Base-by-base conservation (phyloP, 2,329 filamentous ascomycete genomes). In the Venturiaceae sp. region DNA sequence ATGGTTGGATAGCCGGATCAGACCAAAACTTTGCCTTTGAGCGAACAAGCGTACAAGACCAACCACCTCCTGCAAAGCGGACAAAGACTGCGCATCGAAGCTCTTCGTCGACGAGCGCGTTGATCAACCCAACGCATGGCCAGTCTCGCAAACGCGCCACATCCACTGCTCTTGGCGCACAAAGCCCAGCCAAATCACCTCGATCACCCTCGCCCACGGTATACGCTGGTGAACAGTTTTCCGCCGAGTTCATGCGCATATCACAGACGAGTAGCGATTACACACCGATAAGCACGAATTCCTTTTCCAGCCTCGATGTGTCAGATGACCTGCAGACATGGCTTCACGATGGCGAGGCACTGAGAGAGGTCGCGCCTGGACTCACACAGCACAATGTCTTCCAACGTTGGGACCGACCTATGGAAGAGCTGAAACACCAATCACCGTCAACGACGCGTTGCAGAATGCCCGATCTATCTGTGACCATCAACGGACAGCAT, bases 151-250 rank as follows among this genome's bases (percentile, higher is more conserved):
- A 87, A 68, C 83, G 74, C 72, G 85, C 74, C 62, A 79, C 68
- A 70, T 85, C 76, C 66, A 80, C 71, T 65, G 79, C 69, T 72
- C 76, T 65, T 79, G 86, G 72, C 77, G 84, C 70, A 72, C 84
- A 81, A 30, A 96, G 91, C 70, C 87, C 90, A 53, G 88, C 86
- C 21, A 92, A 88, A 57, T 86, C 86, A 60, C 86, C 88, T 33
- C 82, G 84, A 60, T 85, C 83, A 66, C 75, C 82, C 26, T 23
- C 52, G 14, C 79, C 80, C 16, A 79, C 85, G 71, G 79, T 87
- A 68, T 79, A 83, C 44, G 77, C 82, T 59, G 77, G 84, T 19
- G 85, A 88, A 66, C 80, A 84, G 58, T 92, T 88, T 69, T 90
- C 89, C 0, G 77, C 80, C 55, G 85, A 87, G 53, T 95, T 96